Conservation (phyloP, 352 stramenopile genomes). For the Phytopythium sindhum region DNA sequence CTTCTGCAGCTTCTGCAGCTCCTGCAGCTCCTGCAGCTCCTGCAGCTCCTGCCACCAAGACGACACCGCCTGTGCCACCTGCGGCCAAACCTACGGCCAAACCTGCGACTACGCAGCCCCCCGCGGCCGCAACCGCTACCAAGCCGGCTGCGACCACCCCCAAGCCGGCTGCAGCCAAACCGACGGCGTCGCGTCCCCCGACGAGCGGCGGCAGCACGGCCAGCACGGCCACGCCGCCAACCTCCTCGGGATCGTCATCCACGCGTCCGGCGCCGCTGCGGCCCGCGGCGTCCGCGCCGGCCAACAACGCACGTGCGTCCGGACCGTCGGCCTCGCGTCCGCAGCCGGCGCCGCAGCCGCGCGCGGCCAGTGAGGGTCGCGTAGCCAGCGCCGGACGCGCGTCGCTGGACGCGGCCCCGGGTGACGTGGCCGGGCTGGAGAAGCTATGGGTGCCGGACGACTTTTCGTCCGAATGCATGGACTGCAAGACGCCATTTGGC, state of each 20-base stretch:
- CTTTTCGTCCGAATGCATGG: slow-evolving; percentile 86
- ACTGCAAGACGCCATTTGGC: slow-evolving; percentile 80
- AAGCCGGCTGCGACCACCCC: slow-evolving; percentile 1
- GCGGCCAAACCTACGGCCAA: slow-evolving; percentile 12
- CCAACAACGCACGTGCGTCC: slow-evolving; percentile 16
- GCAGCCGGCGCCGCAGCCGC: slow-evolving; percentile 7
- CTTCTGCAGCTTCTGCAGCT: slow-evolving; percentile 9
- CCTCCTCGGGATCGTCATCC: background rate
- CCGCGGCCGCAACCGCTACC: slow-evolving; percentile 2
- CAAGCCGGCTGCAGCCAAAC: slow-evolving; percentile 8
- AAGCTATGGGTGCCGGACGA: slow-evolving; percentile 87
- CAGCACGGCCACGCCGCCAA: slow-evolving; percentile 12
- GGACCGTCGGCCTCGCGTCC: slow-evolving; percentile 7
- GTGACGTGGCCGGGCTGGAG: slow-evolving; percentile 68
- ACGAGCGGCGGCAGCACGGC: slow-evolving; percentile 26
- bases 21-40: slow-evolving; percentile 15
- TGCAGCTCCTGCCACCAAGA: slow-evolving; percentile 8
- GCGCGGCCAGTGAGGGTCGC: slow-evolving; percentile 27
- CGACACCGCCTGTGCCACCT: slow-evolving; percentile 14
- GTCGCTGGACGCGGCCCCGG: slow-evolving; percentile 49
- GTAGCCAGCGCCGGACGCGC: slow-evolving; percentile 27
- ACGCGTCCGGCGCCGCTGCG: slow-evolving; percentile 20
- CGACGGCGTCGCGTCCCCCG: slow-evolving; percentile 20
- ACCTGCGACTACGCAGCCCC: slow-evolving; percentile 3
- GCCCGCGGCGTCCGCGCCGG: slow-evolving; percentile 15